A percentile compares a stretch with the other conserved stretches of the same genome.
Evolutionary conservation across 768 basidiomycete species (phyloP).

Genomic region (Kwoniella botswanensis): DNA sequence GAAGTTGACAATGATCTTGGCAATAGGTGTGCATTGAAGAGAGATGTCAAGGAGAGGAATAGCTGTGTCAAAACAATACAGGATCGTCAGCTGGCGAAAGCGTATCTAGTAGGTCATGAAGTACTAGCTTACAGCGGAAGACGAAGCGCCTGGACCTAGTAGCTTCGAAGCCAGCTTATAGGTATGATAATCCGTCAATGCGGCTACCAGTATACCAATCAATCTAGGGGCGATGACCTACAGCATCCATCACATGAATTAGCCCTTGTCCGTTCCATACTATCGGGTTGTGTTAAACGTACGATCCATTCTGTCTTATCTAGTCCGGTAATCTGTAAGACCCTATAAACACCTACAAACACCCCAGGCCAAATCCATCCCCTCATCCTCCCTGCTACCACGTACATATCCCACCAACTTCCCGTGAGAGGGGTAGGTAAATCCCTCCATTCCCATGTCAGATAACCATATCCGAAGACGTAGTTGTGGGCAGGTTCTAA

Average conservation of each 20-base stretch:
- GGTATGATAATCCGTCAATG: slow-evolving; percentile 78
- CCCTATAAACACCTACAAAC: slow-evolving; percentile 78
- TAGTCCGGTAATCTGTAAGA: slow-evolving; percentile 66
- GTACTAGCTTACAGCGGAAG: slow-evolving; percentile 69
- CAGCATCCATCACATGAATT: not conserved
- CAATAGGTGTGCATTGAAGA: slow-evolving; percentile 83
- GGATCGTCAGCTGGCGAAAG: not conserved
- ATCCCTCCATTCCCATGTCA: slow-evolving; percentile 92
- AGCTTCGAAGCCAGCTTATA: slow-evolving; percentile 67
- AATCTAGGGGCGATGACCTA: slow-evolving; percentile 78
- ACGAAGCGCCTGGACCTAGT: slow-evolving; percentile 67
- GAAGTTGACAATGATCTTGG: slow-evolving; percentile 92
- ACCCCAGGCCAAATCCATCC: slow-evolving; percentile 71
- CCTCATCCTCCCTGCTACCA: slow-evolving; percentile 45
- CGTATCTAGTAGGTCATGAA: not conserved
- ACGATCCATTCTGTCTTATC: slow-evolving; percentile 71
- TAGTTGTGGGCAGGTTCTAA: slow-evolving; percentile 86
- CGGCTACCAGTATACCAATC: slow-evolving; percentile 75
- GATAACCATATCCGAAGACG: slow-evolving; percentile 87
- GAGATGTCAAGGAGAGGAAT: slow-evolving; percentile 78
- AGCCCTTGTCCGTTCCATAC: not conserved
- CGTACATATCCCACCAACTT: slow-evolving; percentile 55
- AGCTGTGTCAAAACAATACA: slow-evolving; percentile 62
- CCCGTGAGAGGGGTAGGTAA: slow-evolving; percentile 18
- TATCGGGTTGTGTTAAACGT: slow-evolving; percentile 52